Conservation (phyloP, 2,329 filamentous ascomycete genomes). For the Colletotrichum endophyticum region DNA sequence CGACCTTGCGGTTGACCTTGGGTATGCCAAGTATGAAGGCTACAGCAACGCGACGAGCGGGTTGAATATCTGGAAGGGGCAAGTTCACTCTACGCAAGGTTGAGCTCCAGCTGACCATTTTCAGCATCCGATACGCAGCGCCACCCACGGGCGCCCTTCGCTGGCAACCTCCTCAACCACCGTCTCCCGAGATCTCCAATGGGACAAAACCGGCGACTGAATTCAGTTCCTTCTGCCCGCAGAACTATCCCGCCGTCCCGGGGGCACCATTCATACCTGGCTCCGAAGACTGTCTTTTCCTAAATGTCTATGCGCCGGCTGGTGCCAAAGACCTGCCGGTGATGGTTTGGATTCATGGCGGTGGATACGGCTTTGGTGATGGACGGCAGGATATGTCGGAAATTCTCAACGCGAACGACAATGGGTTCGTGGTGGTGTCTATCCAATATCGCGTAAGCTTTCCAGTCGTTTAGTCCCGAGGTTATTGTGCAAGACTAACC, state of each 20-base stretch:
- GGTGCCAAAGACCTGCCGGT: conserved; percentile 44
- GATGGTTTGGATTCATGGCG: conserved; percentile 52
- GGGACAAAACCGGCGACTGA: conserved; percentile 32
- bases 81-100: not conserved
- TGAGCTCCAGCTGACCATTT: not conserved
- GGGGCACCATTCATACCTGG: conserved; percentile 23
- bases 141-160: conserved; percentile 46
- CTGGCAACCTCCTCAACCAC: conserved; percentile 45
- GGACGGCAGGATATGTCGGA: conserved; percentile 24
- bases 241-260: conserved; percentile 29
- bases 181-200: conserved; percentile 24
- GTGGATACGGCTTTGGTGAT: conserved; percentile 37
- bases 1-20: conserved; percentile 40
- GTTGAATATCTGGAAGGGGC: conserved; percentile 52
- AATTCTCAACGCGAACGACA: conserved; percentile 29
- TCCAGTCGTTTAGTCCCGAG: rapidly evolving
- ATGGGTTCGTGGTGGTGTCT: conserved; percentile 41
- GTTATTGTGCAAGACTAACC: not conserved
- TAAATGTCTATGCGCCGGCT: conserved; percentile 49
- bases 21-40: conserved; percentile 51
- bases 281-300: conserved; percentile 50
- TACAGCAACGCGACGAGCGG: conserved; percentile 36
- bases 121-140: conserved; percentile 49
- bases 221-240: conserved; percentile 37
- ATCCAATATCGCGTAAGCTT: conserved; percentile 42